A percentile compares a stretch with the other conserved stretches of the same genome.
These are phyloP conservation scores for Debaryomyces subglobosus DNA, from an alignment of 1,139 yeast species.

Conservation along the genomic window DNA sequence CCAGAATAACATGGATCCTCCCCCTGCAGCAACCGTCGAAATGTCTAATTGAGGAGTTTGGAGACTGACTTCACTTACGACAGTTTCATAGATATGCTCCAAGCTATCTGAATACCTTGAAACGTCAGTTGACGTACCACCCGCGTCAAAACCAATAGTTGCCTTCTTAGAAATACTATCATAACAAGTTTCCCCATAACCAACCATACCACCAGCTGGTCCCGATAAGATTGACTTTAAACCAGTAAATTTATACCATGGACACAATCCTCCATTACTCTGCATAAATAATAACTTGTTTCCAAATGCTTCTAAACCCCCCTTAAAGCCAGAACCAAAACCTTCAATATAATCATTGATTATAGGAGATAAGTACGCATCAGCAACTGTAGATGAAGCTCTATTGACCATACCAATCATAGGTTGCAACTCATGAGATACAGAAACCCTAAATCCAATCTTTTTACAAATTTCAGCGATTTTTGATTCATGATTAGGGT, in stretches of 20 bases:
- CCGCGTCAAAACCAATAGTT: slow-evolving; percentile 52
- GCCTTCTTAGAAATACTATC: slow-evolving; percentile 33
- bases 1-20: slow-evolving; percentile 50
- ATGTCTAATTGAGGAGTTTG: slow-evolving; percentile 52
- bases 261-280: slow-evolving; percentile 52
- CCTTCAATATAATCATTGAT: slow-evolving; percentile 36
- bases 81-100: slow-evolving; percentile 49
- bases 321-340: slow-evolving; percentile 48
- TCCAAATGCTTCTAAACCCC: slow-evolving; percentile 47
- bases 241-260: slow-evolving; percentile 52
- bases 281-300: slow-evolving; percentile 50
- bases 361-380: slow-evolving; percentile 47
- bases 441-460: slow-evolving; percentile 44
- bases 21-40: slow-evolving; percentile 53
- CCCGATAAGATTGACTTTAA: slow-evolving; percentile 51
- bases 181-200: slow-evolving; percentile 48
- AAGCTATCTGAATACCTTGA: slow-evolving; percentile 42
- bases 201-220: slow-evolving; percentile 58
- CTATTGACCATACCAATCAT: slow-evolving; percentile 50
- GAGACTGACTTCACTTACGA: slow-evolving; percentile 45
- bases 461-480: slow-evolving; percentile 39
- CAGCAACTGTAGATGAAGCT: slow-evolving; percentile 49
- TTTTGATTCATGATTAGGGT: slow-evolving; percentile 40
- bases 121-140: slow-evolving; percentile 53
- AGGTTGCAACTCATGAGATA: slow-evolving; percentile 46